Evolutionary conservation across 345 rosid species (phyloP).

Genomic region (Populus alba): DNA sequence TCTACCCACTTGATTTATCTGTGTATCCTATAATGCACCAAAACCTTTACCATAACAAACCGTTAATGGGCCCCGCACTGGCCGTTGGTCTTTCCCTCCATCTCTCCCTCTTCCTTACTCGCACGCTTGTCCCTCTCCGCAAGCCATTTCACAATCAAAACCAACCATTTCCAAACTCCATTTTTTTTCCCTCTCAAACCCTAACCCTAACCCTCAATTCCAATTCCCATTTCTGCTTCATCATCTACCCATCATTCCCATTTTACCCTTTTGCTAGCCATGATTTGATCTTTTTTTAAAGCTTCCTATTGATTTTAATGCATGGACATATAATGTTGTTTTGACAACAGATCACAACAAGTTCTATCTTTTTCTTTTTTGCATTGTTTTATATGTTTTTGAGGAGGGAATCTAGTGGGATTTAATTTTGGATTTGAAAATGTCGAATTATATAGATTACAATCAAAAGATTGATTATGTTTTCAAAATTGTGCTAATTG

Average conservation of each 20-base stretch:
- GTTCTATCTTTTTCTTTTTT: constrained; percentile 1
- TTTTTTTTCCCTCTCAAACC: neutral
- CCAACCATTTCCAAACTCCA: neutral
- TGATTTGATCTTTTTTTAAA: neutral
- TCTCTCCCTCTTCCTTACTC: constrained; percentile 5
- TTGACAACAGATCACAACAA: constrained; percentile 4
- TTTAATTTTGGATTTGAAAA: constrained; percentile 13
- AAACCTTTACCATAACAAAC: constrained; percentile 13
- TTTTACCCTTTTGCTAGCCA: neutral
- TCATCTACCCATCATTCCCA: neutral
- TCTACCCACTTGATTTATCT: neutral
- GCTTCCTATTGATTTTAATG: constrained; percentile 4
- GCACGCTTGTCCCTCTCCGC: neutral
- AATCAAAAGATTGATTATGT: constrained; percentile 85
- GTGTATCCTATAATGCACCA: constrained; percentile 2
- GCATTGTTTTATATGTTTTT: neutral
- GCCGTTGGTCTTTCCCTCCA: constrained; percentile 38
- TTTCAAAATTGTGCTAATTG: constrained; percentile 76
- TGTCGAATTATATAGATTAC: constrained; percentile 78
- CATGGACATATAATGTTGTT: neutral
- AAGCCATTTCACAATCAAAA: neutral
- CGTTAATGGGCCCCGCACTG: constrained; percentile 52
- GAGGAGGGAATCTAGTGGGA: neutral
- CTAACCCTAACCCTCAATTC: constrained; percentile 17
- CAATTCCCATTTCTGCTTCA: neutral